These are phyloP conservation scores for Lunularia cruciata DNA, from an alignment of 225 moss, liverwort and hornwort species.

Conservation along the genomic window DNA sequence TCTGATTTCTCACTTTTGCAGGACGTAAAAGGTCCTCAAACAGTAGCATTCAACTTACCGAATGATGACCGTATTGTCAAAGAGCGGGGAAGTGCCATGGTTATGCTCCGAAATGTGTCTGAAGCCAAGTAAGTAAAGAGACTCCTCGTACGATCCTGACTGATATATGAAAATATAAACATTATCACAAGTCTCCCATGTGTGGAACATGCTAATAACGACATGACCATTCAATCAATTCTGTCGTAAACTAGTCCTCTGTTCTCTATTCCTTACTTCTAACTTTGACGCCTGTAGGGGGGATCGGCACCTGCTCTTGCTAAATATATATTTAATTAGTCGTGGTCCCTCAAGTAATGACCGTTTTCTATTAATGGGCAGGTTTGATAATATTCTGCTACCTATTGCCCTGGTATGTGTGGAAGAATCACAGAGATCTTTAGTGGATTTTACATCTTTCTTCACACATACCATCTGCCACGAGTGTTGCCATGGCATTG, in stretches of 20 bases:
- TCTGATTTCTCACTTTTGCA: constrained; percentile 36
- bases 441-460: constrained; percentile 78
- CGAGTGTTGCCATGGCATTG: constrained; percentile 98
- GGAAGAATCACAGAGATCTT: constrained; percentile 65
- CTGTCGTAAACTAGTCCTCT: too few relatives aligned
- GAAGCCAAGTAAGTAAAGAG: constrained; percentile 72
- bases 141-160: too few relatives aligned
- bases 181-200: too few relatives aligned
- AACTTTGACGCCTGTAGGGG: too few relatives aligned
- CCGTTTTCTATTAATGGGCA: too few relatives aligned
- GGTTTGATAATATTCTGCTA: constrained; percentile 85
- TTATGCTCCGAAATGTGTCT: constrained; percentile 85
- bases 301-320: too few relatives aligned
- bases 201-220: too few relatives aligned
- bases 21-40: constrained; percentile 95
- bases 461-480: constrained; percentile 96
- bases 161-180: too few relatives aligned
- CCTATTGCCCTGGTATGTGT: constrained; percentile 82
- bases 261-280: too few relatives aligned
- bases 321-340: too few relatives aligned
- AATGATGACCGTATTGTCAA: constrained; percentile 94
- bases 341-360: too few relatives aligned
- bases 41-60: constrained; percentile 95
- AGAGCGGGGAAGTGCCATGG: constrained; percentile 94
- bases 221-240: too few relatives aligned